Base-by-base conservation (phyloP, 257 asterid genomes). In the Coffea canephora region DNA sequence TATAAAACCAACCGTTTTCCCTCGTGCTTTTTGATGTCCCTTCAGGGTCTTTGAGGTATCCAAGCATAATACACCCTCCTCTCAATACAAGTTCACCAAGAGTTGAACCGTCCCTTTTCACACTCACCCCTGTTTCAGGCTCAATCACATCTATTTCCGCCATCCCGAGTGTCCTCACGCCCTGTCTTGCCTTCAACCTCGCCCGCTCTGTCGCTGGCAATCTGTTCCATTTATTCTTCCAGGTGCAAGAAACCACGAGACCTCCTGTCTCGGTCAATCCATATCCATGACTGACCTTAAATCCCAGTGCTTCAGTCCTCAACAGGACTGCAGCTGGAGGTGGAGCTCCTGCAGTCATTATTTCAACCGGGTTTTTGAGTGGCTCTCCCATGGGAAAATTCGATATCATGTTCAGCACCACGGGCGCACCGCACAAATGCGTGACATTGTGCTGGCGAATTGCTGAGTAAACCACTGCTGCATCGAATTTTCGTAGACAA, bases 361-460 rank as follows among this genome's bases (percentile, higher is more conserved):
- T 78, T 8, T 69, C 11, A 21, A 93, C 97, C 5, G 94, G 88
- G 7, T 67, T 75, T 0, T 67, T 69, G 10, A 93, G 78, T 0
- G 86, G 84, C 76, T 75, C 76, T 1, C 70, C 77, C 11, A 36
- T 80, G 1, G 91, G 87, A 41, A 78, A 81, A 36, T 87, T 90
- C 0, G 83, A 77, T 1, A 91, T 84, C 97, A 92, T 85, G 83
- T 84, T 92, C 2, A 94, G 93, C 69, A 94, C 93, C n/a, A 92
- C 94, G 18, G 97, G 98, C 0, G 98, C 98, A 15, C 93, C 97
- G 72, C 98, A 94, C 90, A 94, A 87, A 80, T 94, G 98, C 13
- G 97, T 94, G 61, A 91, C 97, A 11, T 76, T 52, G 82, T 91
- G 75, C 11, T 77, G 79, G 10, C 55, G 67, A 4, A 94, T 87